Evolutionary conservation across 2,329 filamentous ascomycete species (phyloP), one percentile per base, ranked within the genome.

Genomic region (Aspergillus piperis): DNA sequence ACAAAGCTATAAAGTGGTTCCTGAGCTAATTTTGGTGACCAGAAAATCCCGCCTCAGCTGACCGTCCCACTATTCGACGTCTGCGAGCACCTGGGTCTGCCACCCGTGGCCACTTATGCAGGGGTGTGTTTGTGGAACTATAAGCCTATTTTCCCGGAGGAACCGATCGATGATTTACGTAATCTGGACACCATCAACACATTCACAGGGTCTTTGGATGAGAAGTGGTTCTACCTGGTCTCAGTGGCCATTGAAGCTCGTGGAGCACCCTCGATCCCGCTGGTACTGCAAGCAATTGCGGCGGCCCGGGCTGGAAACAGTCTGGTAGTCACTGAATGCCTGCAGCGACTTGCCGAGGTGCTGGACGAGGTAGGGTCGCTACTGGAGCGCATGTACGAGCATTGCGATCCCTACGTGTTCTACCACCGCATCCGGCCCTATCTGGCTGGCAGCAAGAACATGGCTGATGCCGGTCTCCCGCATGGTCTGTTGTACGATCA

Each of bases 191-290:
- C 91, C 2, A 83, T 98, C 62, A 87, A 88, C 70, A 97, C 95
- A 15, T 96, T 97, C 72, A 98, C 95, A 15, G 95, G 95, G 54
- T 93, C 92, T 7, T 82, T 96, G 58, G 95, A 99, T 73, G 95
- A 99, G 79, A 96, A 95, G 64, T 99, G 95, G 95, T 99, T 99
- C 74, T 99, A 98, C 74, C 83, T 99, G 11, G 87, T 98, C 55
- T 97, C 92, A 0, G 91, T 97, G 3, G 95, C 94, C 63, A 97
- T 99, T 65, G 95, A 99, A 78, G 92, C 93, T 57, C 89, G 92
- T 58, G 94, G 92, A 25, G 95, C 89, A 0, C 90, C 92, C 3
- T 90, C 93, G 60, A 88, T 99, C 56, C 88, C 92, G 0, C 80
- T 96, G 60, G 96, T 97, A 91, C 82, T 99, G 44, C 84, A 88